Evolutionary conservation across 495 filamentous ascomycete species (phyloP).

Genomic region (Aspergillus wentii): DNA sequence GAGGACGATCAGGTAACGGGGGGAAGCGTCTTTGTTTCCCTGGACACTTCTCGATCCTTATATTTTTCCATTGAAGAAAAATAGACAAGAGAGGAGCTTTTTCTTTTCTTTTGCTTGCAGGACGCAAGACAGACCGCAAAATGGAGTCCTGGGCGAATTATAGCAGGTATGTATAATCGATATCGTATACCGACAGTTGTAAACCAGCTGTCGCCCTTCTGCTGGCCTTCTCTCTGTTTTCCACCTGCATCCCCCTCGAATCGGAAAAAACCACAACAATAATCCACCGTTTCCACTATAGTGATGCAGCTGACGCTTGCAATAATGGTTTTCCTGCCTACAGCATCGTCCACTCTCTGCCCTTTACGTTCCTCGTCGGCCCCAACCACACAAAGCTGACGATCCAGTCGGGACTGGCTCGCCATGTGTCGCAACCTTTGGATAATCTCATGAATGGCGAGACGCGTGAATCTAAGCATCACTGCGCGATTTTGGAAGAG

Average conservation of each 20-base stretch:
- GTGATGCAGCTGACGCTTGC: slow-evolving; percentile 11
- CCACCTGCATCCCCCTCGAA: too few relatives aligned
- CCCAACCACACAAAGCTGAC: slow-evolving; percentile 37
- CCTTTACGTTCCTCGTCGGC: slow-evolving; percentile 48
- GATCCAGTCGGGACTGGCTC: slow-evolving; percentile 43
- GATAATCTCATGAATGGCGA: slow-evolving; percentile 41
- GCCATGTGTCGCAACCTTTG: slow-evolving; percentile 43
- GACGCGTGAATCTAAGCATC: slow-evolving; percentile 40
- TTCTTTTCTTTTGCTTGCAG: too few relatives aligned
- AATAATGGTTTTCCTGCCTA: slow-evolving; percentile 5
- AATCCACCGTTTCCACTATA: slow-evolving; percentile 7
- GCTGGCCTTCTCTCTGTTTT: background rate
- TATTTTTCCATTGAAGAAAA: too few relatives aligned
- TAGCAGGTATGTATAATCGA: too few relatives aligned
- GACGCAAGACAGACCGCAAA: too few relatives aligned
- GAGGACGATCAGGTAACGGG: too few relatives aligned
- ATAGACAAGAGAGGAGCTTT: too few relatives aligned
- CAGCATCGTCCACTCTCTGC: slow-evolving; percentile 39
- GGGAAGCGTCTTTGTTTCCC: too few relatives aligned
- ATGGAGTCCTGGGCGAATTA: too few relatives aligned
- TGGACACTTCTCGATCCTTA: background rate
- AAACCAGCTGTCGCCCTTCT: too few relatives aligned
- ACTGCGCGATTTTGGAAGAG: slow-evolving; percentile 38
- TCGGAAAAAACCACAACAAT: too few relatives aligned
- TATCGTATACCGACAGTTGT: too few relatives aligned